Base-by-base conservation (phyloP, 192 early-diverging fungal genomes). In the Coemansia sp. region DNA sequence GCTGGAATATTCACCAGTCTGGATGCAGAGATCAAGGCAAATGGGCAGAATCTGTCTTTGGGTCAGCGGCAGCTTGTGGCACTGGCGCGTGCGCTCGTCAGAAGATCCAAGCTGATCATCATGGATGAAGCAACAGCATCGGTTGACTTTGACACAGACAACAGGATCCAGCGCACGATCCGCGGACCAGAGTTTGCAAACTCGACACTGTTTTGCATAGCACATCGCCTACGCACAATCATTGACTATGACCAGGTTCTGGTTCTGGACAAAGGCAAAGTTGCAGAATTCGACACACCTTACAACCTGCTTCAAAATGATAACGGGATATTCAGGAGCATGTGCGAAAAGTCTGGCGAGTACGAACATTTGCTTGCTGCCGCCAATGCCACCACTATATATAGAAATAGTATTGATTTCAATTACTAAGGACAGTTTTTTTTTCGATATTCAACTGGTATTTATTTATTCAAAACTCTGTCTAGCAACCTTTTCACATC, bases 201-300 rank as follows among this genome's bases (percentile, higher is more conserved):
- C n/a, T 84, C 87, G 2, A 92, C 96, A 0, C 66, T 98, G 20
- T 63, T 98, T 4, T 89, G 87, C 43, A 93, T 98, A 72, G 96
- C 96, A 1, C 96, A 98, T 74, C 87, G 95, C 16, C 71, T 94
- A 39, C 78, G 87, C 29, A 94, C 94, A 1, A 87, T 96, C 34
- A 88, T 90, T 12, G 91, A 91, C 64, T 94, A 92, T 67, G 94
- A 96, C 64, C 82, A 87, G 16, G 85, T 96, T 29, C 66, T 94
- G 62, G 94, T 96, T 2, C 51, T 94, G 59, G 90, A 92, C 59
- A 75, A 84, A 2, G 95, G 95, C 7, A 70, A 79, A 25, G 70
- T 96, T 3, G 85, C 86, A 5, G 95, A 97, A 66, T 92, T 86
- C 81, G 95, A 90, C 61, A 85, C 84, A 10, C 95, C 95, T 4